Conservation (phyloP, 1,139 yeast species). For the Candida mesenterica region DNA sequence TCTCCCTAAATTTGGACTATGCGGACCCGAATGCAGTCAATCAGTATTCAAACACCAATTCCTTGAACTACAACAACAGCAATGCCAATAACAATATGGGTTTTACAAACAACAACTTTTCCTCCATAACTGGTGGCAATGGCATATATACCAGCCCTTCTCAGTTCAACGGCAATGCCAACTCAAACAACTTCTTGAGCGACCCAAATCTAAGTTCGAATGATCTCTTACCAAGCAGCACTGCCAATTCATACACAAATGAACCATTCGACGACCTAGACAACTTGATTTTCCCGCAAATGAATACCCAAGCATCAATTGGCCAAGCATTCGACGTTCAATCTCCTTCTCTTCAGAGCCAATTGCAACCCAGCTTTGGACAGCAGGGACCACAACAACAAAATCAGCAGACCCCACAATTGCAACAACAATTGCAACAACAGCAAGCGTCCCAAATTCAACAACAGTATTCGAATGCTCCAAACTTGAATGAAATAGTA, state of each 20-base stretch:
- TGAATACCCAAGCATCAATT: constrained; percentile 6
- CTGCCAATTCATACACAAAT: constrained; percentile 21
- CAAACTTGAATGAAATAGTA: constrained; percentile 36
- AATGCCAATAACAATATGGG: constrained; percentile 4
- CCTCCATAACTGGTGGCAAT: background rate
- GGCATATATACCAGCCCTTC: constrained; percentile 6
- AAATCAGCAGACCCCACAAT: constrained; percentile 3
- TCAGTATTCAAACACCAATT: constrained; percentile 3
- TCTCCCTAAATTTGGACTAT: constrained; percentile 15
- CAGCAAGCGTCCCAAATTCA: constrained; percentile 2
- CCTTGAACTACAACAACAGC: constrained; percentile 1
- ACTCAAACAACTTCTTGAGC: constrained; percentile 4
- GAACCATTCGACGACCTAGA: constrained; percentile 41
- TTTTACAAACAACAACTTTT: constrained; percentile 3
- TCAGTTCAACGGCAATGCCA: constrained; percentile 5
- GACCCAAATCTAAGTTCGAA: constrained; percentile 6
- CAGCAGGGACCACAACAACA: constrained; percentile 5
- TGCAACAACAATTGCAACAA: constrained; percentile 4
- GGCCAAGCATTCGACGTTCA: constrained; percentile 11
- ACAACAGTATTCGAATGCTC: constrained; percentile 12
- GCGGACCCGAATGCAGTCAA: constrained; percentile 6
- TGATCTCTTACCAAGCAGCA: constrained; percentile 7
- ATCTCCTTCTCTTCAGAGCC: constrained; percentile 6
- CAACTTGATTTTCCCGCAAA: constrained; percentile 16
- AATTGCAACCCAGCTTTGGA: constrained; percentile 2